Evolutionary conservation across 2,329 filamentous ascomycete genomes (phyloP).

Genomic region (Karstenula rhodostoma): DNA sequence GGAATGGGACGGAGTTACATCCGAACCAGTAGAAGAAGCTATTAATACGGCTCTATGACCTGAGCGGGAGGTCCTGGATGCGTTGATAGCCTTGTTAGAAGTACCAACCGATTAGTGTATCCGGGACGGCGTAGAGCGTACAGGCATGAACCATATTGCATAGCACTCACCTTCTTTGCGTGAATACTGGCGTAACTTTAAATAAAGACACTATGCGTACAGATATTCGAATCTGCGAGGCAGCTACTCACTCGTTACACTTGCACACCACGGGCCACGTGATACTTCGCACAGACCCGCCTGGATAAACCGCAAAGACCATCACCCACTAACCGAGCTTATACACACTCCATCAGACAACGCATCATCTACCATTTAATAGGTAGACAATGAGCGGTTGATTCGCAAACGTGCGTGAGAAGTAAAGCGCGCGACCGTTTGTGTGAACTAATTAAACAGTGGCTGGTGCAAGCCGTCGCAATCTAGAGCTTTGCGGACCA

Average conservation of each 20-base stretch:
- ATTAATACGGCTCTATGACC: not conserved
- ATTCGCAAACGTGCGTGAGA: not conserved
- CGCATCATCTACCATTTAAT: slow-evolving; percentile 1
- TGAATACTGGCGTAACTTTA: too few species aligned
- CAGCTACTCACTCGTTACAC: not conserved
- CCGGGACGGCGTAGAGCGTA: too few species aligned
- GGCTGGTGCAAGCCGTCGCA: not conserved
- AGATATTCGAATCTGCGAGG: not conserved
- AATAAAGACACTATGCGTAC: not conserved
- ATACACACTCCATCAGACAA: not conserved
- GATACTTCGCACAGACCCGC: slow-evolving; percentile 1
- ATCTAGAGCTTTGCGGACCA: not conserved
- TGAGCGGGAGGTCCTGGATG: not conserved
- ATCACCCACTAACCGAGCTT: not conserved
- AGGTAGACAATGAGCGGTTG: slow-evolving; percentile 7
- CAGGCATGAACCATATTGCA: too few species aligned
- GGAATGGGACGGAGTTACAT: not conserved
- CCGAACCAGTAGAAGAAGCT: not conserved
- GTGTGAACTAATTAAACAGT: slow-evolving; percentile 1
- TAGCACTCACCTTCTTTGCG: too few species aligned
- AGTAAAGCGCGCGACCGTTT: not conserved
- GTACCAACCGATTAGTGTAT: not conserved
- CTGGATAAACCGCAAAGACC: not conserved
- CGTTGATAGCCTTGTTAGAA: not conserved
- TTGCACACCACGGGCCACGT: not conserved